Percentiles rank a stretch among this genome's conserved stretches.
phyloP scores from a whole-genome alignment of 345 rosid species.

The Crucihimalaya himalaica region DNA sequence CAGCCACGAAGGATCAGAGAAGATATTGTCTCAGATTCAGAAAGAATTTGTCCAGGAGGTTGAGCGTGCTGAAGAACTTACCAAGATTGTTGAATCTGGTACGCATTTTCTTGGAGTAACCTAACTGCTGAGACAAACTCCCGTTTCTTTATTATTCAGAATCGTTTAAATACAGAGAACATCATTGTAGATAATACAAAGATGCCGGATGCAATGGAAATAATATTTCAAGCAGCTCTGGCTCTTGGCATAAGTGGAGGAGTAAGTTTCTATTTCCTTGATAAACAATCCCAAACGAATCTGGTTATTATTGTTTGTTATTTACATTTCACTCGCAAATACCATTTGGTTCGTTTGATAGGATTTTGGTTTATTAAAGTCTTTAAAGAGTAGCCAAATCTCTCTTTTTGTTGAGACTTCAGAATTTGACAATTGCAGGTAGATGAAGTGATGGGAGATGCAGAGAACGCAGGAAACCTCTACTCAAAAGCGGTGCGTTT shows the following conservation, averaged over 20 bases:
- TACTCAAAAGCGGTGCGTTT: slow-evolving; percentile 78
- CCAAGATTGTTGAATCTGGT: slow-evolving; percentile 83
- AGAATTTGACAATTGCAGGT: slow-evolving; percentile 52
- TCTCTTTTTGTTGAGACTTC: background rate
- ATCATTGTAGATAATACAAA: slow-evolving; percentile 59
- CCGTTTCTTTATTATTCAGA: background rate
- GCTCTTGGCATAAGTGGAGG: slow-evolving; percentile 72
- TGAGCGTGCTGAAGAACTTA: slow-evolving; percentile 85
- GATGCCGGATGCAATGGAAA: slow-evolving; percentile 99
- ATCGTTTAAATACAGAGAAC: slow-evolving; percentile 16
- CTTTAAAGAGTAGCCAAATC: background rate
- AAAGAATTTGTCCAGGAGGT: slow-evolving; percentile 80
- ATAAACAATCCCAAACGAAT: background rate
- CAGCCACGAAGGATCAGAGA: slow-evolving; percentile 48
- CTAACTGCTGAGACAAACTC: slow-evolving; percentile 3
- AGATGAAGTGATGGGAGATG: slow-evolving; percentile 73
- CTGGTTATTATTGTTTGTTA: background rate
- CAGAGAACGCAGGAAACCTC: slow-evolving; percentile 60
- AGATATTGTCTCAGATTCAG: slow-evolving; percentile 63
- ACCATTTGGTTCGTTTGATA: background rate
- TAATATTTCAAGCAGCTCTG: slow-evolving; percentile 89
- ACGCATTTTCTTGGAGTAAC: slow-evolving; percentile 33
- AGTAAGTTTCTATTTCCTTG: slow-evolving; percentile 51
- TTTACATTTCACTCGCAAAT: background rate
- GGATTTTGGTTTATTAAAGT: background rate